Evolutionary conservation across 1,284 basidiomycete genomes (phyloP), one percentile per base, ranked within the genome.

Genomic region (Pisolithus thermaeus): DNA sequence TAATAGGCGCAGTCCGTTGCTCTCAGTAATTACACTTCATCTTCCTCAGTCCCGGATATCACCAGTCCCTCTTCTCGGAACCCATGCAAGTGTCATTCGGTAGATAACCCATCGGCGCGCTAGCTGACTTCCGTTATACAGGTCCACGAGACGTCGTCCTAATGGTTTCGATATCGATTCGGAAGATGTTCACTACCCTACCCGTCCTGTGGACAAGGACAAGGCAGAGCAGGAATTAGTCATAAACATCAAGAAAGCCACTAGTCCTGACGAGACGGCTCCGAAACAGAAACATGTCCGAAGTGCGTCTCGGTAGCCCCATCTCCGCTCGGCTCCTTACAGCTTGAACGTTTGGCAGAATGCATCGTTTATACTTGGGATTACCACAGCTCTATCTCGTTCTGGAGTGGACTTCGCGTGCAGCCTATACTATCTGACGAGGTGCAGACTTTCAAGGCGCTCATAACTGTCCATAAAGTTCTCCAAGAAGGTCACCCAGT

Each of bases 301-400:
- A 67, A 96, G 93, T 96, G 69, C 67, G 91, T 80, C 16, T 14
- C 27, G 20, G 41, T 41, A 38, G 9, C 41, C 22, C 47, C 30
- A 30, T 36, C 47, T n/a, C n/a, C 37, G 46, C 39, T 22, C 49
- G n/a, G 5, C 50, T 44, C 27, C 46, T 28, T 22, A 42, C 32
- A 20, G 53, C 39, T 59, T 62, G 40, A 64, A 52, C 14, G 38
- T 32, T 38, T 49, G 22, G 14, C 67, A 97, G 94, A 96, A 75
- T 92, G 90, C 61, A 96, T 97, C 66, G 91, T 97, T 32, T 97
- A 94, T 70, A 97, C 94, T 14, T 97, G 94, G 94, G 94, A 97
- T 69, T 97, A 97, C 66, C 93, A 96, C 66, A 90, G 91, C n/a
- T 96, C 93, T 37, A 84, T 92, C 61, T 94, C 93, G 7, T 95